Evolutionary conservation across 306 rosid genomes (phyloP), one percentile per base, ranked within the genome.

Genomic region (Bauhinia variegata): DNA sequence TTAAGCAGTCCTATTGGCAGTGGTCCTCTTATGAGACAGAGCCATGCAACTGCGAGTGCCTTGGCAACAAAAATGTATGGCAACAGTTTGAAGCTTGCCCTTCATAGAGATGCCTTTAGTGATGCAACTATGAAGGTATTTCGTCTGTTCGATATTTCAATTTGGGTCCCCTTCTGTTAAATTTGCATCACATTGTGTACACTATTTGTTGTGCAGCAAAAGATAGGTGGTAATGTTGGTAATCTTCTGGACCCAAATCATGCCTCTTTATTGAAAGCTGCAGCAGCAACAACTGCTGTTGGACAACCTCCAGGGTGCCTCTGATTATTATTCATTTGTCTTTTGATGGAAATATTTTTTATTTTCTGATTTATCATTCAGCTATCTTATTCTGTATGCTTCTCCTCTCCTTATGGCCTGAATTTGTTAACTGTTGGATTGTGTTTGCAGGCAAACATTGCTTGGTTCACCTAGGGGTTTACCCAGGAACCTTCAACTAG

Each of bases 221-320:
- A 79, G 44, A 65, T 77, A 49, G 56, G 62, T 51, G 80, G 73
- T 23, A 72, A 67, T 47, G 71, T 58, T 49, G 72, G 82, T 59
- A 85, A 74, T 76, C 74, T 70, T 71, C 60, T 73, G 75, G 84
- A 78, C 37, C 64, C 84, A 1, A 80, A 64, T 74, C 84, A 68
- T 31, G 76, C 63, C 53, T 67, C 78, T 57, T 23, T 78, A 57
- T 67, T 82, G 69, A 85, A 85, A 66, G 83, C 72, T 55, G 38
- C 72, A 59, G 52, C 80, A 15, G 63, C 72, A 59, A 44, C 79
- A 23, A 23, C 28, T 17, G 51, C 84, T 50, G 75, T 65, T 68
- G 91, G 85, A 75, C 89, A 64, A 60, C 68, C 86, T 86, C 44
- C 84, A 19, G 83, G 97, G 97, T 91, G 54, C 48, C 37, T 75